Evolutionary conservation across 257 asterid species (phyloP).

Genomic region (Nicotiana noctiflora): DNA sequence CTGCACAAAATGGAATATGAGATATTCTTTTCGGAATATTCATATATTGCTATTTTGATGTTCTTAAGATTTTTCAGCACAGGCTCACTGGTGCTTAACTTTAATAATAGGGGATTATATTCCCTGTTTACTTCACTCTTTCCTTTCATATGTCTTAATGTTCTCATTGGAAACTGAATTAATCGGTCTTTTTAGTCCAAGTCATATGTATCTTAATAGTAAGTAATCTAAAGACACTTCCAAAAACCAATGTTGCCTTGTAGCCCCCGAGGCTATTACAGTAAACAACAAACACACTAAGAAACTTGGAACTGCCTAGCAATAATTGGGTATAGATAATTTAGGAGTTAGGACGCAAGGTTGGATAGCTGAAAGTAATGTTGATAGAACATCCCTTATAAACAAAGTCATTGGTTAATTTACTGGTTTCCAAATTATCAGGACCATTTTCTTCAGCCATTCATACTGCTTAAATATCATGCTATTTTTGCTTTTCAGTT

Average conservation of each 20-base stretch:
- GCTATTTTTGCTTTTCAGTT: not conserved
- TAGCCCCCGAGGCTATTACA: not conserved
- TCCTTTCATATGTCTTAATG: not conserved
- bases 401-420: not conserved
- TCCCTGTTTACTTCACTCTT: not conserved
- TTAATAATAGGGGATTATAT: not conserved
- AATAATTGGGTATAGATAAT: not conserved
- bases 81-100: not conserved
- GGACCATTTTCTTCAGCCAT: not conserved
- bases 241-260: not conserved
- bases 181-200: not conserved
- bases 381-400: not conserved
- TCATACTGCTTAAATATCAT: not conserved
- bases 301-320: not conserved
- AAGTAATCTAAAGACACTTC: not conserved
- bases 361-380: not conserved
- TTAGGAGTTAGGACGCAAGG: not conserved
- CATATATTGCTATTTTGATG: not conserved
- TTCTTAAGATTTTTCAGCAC: not conserved
- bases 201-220: not conserved
- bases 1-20: not conserved
- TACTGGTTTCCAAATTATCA: not conserved
- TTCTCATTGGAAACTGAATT: not conserved
- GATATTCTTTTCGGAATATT: not conserved
- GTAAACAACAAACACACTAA: not conserved